A percentile compares a stretch with the other conserved stretches of the same genome.
Conservation (phyloP, 768 basidiomycete species). For the Pisolithus sp. region DNA sequence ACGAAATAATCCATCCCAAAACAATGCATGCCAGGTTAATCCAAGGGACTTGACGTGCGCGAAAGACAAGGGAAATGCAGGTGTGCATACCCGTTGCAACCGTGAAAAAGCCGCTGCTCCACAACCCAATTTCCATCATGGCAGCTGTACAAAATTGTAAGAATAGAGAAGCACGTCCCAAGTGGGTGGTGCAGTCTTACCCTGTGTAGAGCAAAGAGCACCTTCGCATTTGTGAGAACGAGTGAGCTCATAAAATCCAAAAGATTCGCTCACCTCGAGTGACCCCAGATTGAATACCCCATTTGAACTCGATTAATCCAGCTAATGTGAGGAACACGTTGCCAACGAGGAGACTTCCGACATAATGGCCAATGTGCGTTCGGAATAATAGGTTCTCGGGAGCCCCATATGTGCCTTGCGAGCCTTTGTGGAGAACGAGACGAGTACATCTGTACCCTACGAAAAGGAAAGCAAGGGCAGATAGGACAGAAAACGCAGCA, state of each 20-base stretch:
- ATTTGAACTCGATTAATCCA: constrained; percentile 49
- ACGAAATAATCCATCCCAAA: constrained; percentile 50
- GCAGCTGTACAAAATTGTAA: constrained; percentile 31
- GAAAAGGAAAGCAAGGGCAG: constrained; percentile 45
- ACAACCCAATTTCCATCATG: constrained; percentile 57
- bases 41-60: constrained; percentile 44
- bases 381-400: constrained; percentile 58
- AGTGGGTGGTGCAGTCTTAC: constrained; percentile 27
- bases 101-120: constrained; percentile 59
- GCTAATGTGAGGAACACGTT: constrained; percentile 49
- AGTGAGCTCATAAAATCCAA: not conserved
- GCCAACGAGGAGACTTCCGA: constrained; percentile 53
- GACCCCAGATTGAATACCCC: constrained; percentile 41
- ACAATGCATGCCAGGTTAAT: constrained; percentile 37
- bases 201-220: constrained; percentile 51
- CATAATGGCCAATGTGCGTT: constrained; percentile 66
- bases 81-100: constrained; percentile 60
- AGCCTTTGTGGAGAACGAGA: constrained; percentile 32
- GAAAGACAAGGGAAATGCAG: constrained; percentile 59
- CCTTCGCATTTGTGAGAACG: constrained; percentile 27
- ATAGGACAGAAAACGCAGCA: constrained; percentile 47
- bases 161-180: not conserved
- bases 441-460: constrained; percentile 44
- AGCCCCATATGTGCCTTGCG: constrained; percentile 22
- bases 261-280: constrained; percentile 36